phyloP scores from a whole-genome alignment of 352 stramenopile species.

The Phytophthora podocarpi region DNA sequence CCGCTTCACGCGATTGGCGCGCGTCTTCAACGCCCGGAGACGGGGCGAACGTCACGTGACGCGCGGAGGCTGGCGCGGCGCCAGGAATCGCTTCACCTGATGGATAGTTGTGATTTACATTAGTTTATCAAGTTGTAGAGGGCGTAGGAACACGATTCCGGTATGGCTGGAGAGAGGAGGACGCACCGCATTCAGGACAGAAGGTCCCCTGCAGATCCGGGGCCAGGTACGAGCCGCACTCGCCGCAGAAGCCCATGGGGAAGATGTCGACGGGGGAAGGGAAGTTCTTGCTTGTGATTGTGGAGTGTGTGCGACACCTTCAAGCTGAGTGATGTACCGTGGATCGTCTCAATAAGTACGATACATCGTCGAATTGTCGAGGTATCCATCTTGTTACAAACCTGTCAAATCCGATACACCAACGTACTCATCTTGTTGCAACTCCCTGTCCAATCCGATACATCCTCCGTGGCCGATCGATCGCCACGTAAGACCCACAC shows the following conservation, averaged over 20 bases:
- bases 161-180: background rate
- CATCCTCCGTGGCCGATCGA: background rate
- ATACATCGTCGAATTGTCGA: background rate
- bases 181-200: slow-evolving; percentile 79
- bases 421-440: no score
- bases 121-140: background rate
- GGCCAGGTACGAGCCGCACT: slow-evolving; percentile 71
- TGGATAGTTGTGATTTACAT: slow-evolving; percentile 14
- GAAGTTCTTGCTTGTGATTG: background rate
- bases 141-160: background rate
- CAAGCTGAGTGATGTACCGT: background rate
- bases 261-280: background rate
- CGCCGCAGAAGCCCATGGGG: slow-evolving; percentile 83
- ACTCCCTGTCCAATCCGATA: slow-evolving; percentile 6
- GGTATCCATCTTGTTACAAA: background rate
- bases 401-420: slow-evolving; percentile 2
- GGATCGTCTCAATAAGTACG: slow-evolving; percentile 1
- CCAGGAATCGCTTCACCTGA: slow-evolving; percentile 33
- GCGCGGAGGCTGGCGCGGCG: slow-evolving; percentile 12
- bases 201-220: slow-evolving; percentile 64
- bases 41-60: slow-evolving; percentile 27
- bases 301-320: slow-evolving; percentile 4
- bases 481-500: slow-evolving; percentile 31
- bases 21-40: slow-evolving; percentile 29
- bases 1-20: slow-evolving; percentile 48